These are phyloP conservation scores for Aspergillus nanangensis DNA, from an alignment of 495 filamentous ascomycete genomes.

Conservation along the genomic window DNA sequence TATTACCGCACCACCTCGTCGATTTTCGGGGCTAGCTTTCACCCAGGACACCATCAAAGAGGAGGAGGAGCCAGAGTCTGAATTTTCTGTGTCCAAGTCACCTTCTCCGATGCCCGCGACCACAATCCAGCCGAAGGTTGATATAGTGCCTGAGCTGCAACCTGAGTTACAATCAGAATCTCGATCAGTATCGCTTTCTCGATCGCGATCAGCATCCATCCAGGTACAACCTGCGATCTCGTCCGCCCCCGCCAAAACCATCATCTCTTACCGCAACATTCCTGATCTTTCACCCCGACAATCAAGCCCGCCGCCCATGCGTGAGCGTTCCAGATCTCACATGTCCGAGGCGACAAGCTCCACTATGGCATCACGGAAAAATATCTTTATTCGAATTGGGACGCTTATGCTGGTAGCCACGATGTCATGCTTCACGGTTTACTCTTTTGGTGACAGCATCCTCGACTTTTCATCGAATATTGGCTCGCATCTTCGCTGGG, in stretches of 20 bases:
- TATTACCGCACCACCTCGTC: conserved; percentile 38
- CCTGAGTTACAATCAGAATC: conserved; percentile 1
- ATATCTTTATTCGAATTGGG: neutral
- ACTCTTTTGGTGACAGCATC: conserved; percentile 1
- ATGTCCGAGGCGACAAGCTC: no score
- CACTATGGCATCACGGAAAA: neutral
- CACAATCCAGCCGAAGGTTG: neutral
- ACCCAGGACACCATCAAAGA: conserved; percentile 28
- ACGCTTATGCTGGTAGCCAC: conserved; percentile 3
- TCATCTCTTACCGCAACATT: conserved; percentile 15
- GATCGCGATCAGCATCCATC: no score
- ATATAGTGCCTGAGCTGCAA: neutral
- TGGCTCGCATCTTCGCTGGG: conserved; percentile 9
- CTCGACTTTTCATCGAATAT: conserved; percentile 5
- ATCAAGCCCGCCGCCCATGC: no score
- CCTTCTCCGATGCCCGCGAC: neutral
- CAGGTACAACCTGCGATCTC: conserved; percentile 4
- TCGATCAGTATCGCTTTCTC: neutral
- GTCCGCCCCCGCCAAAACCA: conserved; percentile 22
- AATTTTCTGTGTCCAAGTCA: neutral
- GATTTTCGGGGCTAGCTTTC: conserved; percentile 33
- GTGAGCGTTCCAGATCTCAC: no score
- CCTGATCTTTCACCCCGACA: conserved; percentile 1
- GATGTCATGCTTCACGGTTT: conserved; percentile 6
- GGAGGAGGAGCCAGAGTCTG: conserved; percentile 19